phyloP scores from a whole-genome alignment of 2,329 filamentous ascomycete genomes.

The Venturia oleaginea region DNA sequence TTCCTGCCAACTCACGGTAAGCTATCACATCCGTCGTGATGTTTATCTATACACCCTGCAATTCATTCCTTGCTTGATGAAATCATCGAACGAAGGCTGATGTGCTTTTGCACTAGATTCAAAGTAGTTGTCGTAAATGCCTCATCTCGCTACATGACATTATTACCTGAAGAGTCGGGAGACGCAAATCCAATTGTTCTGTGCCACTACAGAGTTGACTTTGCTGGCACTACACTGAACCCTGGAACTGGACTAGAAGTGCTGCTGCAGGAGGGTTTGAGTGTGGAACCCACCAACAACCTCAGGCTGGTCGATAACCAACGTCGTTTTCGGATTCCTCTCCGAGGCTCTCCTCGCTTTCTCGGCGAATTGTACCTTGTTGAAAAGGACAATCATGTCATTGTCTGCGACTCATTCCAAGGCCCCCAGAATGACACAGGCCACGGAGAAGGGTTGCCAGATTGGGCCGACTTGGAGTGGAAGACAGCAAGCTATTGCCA shows the following conservation, averaged over 20 bases:
- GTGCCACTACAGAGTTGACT: conserved; percentile 3
- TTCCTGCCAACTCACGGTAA: conserved; percentile 6
- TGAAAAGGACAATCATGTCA: conserved; percentile 4
- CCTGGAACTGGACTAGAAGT: conserved; percentile 5
- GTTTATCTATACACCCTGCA: neutral
- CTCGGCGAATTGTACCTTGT: neutral
- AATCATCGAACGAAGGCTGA: neutral
- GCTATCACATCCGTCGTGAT: neutral
- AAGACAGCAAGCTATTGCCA: conserved; percentile 4
- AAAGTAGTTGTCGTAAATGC: neutral
- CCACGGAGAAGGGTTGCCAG: neutral
- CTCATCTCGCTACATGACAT: neutral
- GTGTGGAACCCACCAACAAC: conserved; percentile 1
- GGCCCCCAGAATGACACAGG: neutral
- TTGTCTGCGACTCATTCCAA: neutral
- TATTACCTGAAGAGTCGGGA: neutral
- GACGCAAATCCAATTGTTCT: neutral
- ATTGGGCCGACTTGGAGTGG: conserved; percentile 1
- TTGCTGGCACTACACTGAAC: neutral
- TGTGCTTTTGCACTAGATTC: neutral
- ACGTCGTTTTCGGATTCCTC: neutral
- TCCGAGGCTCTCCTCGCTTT: neutral
- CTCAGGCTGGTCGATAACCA: neutral
- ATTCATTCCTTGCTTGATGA: neutral
- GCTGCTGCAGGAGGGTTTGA: neutral